Base-by-base conservation (phyloP, 129 eudicot genomes). In the Helichrysum umbraculigerum region DNA sequence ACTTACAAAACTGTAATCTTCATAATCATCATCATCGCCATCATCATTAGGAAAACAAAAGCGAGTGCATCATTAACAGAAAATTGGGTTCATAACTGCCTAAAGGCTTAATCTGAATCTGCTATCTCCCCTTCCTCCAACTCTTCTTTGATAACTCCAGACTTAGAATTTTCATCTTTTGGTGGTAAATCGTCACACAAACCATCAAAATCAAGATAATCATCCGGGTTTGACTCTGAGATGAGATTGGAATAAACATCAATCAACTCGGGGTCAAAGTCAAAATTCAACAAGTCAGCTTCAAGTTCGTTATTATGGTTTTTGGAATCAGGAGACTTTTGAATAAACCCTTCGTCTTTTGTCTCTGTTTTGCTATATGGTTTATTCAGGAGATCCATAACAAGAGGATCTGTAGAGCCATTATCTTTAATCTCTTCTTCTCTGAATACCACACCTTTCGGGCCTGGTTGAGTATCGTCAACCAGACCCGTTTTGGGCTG, bases 111-210 rank as follows among this genome's bases (percentile, higher is more conserved):
- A 9, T 70, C 81, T 12, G 68, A 75, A 60, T 28, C 73, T 47
- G 84, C 83, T 67, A 93, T 90, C 69, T 93, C 96, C 10, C 98
- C 98, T 81, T 93, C 98, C 89, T 93, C 98, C 65, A 90, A 69
- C 59, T 92, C 96, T 68, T 86, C 96, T 25, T 73, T 5, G 10
- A 52, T 21, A 71, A 7, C 68, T 6, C 21, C 65, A 21, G 57
- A 34, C 29, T 71, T 54, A 15, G 42, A 81, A 19, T 32, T 56
- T 25, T 22, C 62, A 35, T 56, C 84, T 16, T 63, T 72, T 0
- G 74, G 16, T 56, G 75, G 86, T 57, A 58, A 70, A 30, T 74
- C 81, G 21, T 79, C 81, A 62, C 71, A 58, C 20, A 90, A 17
- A 75, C 85, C 85, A 25, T 89, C 96, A 64, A 80, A 82, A 83